Evolutionary conservation across 176 grass and related monocot genomes (phyloP).

Genomic region (Triticum urartu): DNA sequence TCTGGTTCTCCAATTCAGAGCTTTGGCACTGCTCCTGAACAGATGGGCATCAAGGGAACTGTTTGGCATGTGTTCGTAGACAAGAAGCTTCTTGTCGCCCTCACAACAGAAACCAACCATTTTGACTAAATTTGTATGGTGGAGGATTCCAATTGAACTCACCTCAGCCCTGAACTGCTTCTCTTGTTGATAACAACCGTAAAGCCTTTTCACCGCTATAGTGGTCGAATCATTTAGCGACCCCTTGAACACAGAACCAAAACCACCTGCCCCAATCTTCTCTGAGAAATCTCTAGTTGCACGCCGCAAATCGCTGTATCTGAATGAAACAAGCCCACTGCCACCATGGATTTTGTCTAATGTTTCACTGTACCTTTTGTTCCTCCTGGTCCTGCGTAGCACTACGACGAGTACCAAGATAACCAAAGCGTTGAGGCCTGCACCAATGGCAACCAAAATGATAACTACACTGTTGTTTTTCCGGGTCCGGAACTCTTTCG

Average conservation of each 20-base stretch:
- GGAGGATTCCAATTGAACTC: slow-evolving; percentile 25
- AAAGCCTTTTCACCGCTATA: slow-evolving; percentile 23
- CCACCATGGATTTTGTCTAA: neutral
- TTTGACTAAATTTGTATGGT: slow-evolving; percentile 13
- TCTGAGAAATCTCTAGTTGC: neutral
- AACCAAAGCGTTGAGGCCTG: neutral
- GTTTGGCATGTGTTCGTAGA: slow-evolving; percentile 22
- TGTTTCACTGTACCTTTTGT: neutral
- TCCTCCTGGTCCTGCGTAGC: neutral
- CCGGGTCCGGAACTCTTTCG: neutral
- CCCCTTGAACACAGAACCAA: slow-evolving; percentile 20
- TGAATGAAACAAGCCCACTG: neutral
- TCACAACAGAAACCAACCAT: slow-evolving; percentile 10
- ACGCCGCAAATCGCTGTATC: neutral
- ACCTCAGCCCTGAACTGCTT: slow-evolving; percentile 31
- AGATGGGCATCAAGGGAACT: slow-evolving; percentile 8
- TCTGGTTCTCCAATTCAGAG: neutral
- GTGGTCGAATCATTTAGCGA: neutral
- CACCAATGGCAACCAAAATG: neutral
- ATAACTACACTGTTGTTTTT: neutral
- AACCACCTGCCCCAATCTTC: neutral
- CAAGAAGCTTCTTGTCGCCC: neutral
- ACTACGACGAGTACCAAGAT: neutral
- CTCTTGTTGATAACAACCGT: neutral
- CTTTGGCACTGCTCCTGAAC: neutral